Base-by-base conservation (phyloP, 345 rosid genomes). In the Brassica carinata region DNA sequence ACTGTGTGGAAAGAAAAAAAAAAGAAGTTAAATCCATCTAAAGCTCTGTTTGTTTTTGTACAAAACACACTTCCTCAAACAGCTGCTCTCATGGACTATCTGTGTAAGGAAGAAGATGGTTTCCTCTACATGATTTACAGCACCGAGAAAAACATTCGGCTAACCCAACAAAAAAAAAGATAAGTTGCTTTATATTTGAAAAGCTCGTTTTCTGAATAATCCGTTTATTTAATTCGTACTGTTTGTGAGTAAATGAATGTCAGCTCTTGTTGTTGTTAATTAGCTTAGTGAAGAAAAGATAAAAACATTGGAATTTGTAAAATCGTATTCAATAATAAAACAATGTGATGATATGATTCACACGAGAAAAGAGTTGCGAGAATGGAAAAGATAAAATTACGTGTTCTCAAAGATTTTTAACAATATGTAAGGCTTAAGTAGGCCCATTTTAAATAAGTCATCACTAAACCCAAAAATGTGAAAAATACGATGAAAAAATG, bases 111-210 rank as follows among this genome's bases (percentile, higher is more conserved):
- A 0, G 92, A 85, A 43, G 96, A 92, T 65, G 97, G 96, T 10
- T 92, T 89, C 78, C 3, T 81, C 66, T 93, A 91, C 77, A 86
- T 93, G 97, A 86, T 90, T 71, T 93, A 91, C 87, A 89, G 98
- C 88, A 90, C 89, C 29, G 94, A 93, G 88, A 23, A 89, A 93
- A 71, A 89, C 98, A 45, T 93, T 91, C 76, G 82, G 86, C 82
- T 81, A 66, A 81, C 58, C n/a, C 26, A 23, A 23, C 69, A 2
- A 27, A 30, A 2, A 51, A 51, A 51, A 53, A 2, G 18, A 76
- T 57, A 45, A 55, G 61, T 62, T 17, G 40, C 43, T 51, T 18
- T 45, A 45, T 61, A 61, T 67, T 63, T 3, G 9, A 74, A 53
- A 70, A 43, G 34, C 65, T 55, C 57, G 5, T 51, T 51, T 36